phyloP scores from a whole-genome alignment of 2,329 filamentous ascomycete species.

The Colletotrichum sp. region DNA sequence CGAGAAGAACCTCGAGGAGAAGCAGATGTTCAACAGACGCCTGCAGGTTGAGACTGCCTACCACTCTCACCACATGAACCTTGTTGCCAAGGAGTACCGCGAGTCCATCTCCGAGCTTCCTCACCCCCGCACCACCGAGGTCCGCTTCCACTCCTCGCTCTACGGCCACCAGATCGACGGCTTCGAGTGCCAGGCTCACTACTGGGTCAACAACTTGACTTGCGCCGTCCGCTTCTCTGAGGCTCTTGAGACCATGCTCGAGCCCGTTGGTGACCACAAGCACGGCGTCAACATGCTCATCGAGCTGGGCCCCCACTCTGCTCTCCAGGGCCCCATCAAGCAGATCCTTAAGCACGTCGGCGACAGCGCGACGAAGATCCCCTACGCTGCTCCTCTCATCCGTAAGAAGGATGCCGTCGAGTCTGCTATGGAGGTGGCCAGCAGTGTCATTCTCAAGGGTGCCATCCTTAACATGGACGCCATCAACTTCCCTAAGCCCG shows the following conservation, averaged over 20 bases:
- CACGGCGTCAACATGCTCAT: constrained; percentile 48
- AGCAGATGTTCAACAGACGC: constrained; percentile 49
- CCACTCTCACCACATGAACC: constrained; percentile 59
- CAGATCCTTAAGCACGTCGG: constrained; percentile 52
- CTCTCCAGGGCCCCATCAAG: constrained; percentile 54
- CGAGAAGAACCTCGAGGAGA: constrained; percentile 36
- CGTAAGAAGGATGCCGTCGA: constrained; percentile 56
- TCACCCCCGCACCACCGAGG: constrained; percentile 34
- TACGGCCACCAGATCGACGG: constrained; percentile 44
- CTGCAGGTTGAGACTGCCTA: constrained; percentile 57
- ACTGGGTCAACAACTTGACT: constrained; percentile 52
- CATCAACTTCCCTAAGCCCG: constrained; percentile 49
- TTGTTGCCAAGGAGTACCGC: constrained; percentile 40
- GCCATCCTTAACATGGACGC: constrained; percentile 45
- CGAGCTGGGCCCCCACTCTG: constrained; percentile 56
- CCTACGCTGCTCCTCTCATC: constrained; percentile 52
- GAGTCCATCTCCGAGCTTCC: constrained; percentile 45
- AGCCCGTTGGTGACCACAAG: constrained; percentile 35
- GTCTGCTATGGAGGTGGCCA: constrained; percentile 47
- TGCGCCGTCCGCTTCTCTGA: constrained; percentile 49
- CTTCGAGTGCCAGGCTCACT: constrained; percentile 31
- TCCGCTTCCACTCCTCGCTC: constrained; percentile 52
- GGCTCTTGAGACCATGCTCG: constrained; percentile 40
- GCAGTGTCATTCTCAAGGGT: constrained; percentile 50
- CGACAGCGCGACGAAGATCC: constrained; percentile 41